Percentiles rank a stretch among this genome's conserved stretches.
Evolutionary conservation across 108 stramenopile species (phyloP).

Genomic region (Cafeteria roenbergensis): DNA sequence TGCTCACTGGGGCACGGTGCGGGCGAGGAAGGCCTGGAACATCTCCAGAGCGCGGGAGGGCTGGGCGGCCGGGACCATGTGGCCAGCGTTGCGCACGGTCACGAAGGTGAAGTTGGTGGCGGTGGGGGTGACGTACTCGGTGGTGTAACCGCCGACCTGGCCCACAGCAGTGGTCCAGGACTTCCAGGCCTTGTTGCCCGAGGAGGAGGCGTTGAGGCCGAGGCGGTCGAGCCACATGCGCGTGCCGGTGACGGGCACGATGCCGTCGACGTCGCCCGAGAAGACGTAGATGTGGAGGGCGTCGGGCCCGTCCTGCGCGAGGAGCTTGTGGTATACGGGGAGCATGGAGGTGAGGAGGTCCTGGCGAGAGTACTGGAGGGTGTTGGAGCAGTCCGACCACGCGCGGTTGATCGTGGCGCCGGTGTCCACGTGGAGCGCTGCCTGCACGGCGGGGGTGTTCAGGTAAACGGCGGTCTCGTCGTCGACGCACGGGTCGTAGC

Average conservation of each 20-base stretch:
- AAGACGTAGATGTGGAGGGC: slow-evolving; percentile 12
- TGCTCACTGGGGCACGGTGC: too few species aligned
- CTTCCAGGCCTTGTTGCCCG: background rate
- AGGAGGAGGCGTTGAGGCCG: slow-evolving; percentile 2
- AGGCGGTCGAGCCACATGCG: slow-evolving; percentile 8
- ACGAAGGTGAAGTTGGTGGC: slow-evolving; percentile 8
- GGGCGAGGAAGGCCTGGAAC: background rate
- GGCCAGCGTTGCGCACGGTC: slow-evolving; percentile 16
- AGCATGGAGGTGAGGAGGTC: slow-evolving; percentile 21
- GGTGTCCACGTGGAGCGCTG: slow-evolving; percentile 18
- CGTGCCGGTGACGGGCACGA: slow-evolving; percentile 21
- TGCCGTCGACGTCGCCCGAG: slow-evolving; percentile 23
- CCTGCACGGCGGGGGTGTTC: slow-evolving; percentile 23
- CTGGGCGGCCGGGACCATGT: slow-evolving; percentile 12
- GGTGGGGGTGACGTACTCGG: too few species aligned
- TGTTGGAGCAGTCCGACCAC: slow-evolving; percentile 19
- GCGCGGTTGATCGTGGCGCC: background rate
- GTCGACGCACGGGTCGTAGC: slow-evolving; percentile 27
- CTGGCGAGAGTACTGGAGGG: slow-evolving; percentile 8
- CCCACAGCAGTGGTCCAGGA: slow-evolving; percentile 15
- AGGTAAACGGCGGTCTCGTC: slow-evolving; percentile 15
- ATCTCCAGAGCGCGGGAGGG: slow-evolving; percentile 1
- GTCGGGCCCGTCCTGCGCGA: background rate
- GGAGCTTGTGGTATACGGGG: slow-evolving; percentile 9
- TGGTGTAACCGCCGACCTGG: slow-evolving; percentile 13